Percentiles rank a stretch among this genome's conserved stretches.
Evolutionary conservation across 768 basidiomycete genomes (phyloP).

Genomic region (Plicaturopsis crispa): DNA sequence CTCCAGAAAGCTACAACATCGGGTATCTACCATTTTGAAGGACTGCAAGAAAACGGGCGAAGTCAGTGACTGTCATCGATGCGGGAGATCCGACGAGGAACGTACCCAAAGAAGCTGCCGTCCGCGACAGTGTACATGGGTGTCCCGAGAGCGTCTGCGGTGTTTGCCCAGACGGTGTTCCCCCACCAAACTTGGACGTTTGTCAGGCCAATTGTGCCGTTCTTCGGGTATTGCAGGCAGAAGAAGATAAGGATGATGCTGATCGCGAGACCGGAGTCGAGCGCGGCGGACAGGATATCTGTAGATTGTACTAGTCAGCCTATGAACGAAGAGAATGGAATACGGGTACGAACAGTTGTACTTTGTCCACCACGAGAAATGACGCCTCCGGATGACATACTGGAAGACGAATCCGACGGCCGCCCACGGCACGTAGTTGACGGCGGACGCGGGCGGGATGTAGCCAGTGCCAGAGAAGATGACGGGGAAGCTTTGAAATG

Average conservation of each 20-base stretch:
- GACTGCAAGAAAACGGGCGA: no score
- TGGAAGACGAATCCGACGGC: slow-evolving; percentile 64
- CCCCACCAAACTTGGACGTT: slow-evolving; percentile 71
- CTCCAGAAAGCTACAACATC: no score
- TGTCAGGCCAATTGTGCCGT: slow-evolving; percentile 33
- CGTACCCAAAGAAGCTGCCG: slow-evolving; percentile 33
- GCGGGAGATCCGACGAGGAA: slow-evolving; percentile 12
- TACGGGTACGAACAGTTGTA: slow-evolving; percentile 42
- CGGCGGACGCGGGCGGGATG: slow-evolving; percentile 61
- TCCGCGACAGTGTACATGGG: slow-evolving; percentile 24
- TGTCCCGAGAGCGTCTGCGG: slow-evolving; percentile 34
- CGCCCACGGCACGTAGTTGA: slow-evolving; percentile 65
- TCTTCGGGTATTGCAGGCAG: slow-evolving; percentile 50
- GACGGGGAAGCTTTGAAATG: slow-evolving; percentile 26
- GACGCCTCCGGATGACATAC: slow-evolving; percentile 46
- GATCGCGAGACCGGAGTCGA: slow-evolving; percentile 65
- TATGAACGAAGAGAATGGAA: not conserved
- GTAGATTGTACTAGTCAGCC: not conserved
- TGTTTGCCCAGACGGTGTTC: slow-evolving; percentile 44
- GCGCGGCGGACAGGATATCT: slow-evolving; percentile 68
- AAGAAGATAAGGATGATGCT: slow-evolving; percentile 52
- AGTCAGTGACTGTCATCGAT: slow-evolving; percentile 1
- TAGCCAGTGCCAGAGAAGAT: slow-evolving; percentile 49
- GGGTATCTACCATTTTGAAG: no score
- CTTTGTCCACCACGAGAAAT: slow-evolving; percentile 68